These are phyloP conservation scores for Phlyctochytrium arcticum DNA, from an alignment of 192 early-diverging fungal species.

Conservation along the genomic window DNA sequence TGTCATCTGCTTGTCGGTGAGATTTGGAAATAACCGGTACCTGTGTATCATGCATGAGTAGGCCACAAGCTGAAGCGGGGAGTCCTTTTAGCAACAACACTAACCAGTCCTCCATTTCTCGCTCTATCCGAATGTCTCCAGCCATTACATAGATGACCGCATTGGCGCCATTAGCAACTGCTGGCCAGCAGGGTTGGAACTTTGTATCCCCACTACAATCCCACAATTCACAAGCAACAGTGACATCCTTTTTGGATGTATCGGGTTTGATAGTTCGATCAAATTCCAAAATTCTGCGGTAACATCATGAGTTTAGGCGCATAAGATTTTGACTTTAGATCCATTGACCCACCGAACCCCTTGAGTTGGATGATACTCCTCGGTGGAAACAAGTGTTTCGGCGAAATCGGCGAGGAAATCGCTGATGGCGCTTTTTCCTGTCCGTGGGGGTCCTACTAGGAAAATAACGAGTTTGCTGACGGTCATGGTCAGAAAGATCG, in stretches of 20 bases:
- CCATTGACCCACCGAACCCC: conserved; percentile 33
- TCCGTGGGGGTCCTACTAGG: conserved; percentile 34
- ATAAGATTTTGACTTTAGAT: neutral
- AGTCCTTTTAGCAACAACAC: neutral
- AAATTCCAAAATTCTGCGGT: conserved; percentile 32
- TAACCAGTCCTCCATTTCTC: conserved; percentile 41
- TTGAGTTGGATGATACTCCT: conserved; percentile 42
- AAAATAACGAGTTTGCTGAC: conserved; percentile 36
- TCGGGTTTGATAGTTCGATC: conserved; percentile 22
- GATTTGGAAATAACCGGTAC: conserved; percentile 28
- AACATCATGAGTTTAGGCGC: neutral
- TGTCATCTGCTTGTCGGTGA: conserved; percentile 28
- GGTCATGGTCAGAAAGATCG: neutral
- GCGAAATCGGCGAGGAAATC: conserved; percentile 42
- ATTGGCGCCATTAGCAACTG: conserved; percentile 30
- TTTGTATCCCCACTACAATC: conserved; percentile 45
- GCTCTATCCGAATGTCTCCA: conserved; percentile 36
- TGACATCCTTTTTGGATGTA: conserved; percentile 1
- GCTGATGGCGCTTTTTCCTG: conserved; percentile 43
- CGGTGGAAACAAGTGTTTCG: conserved; percentile 25
- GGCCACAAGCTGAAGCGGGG: neutral
- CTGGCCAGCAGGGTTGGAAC: conserved; percentile 33
- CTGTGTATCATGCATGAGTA: conserved; percentile 11
- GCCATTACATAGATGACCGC: conserved; percentile 33
- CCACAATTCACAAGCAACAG: conserved; percentile 39